Conservation (phyloP, 768 basidiomycete genomes). For the Pleurotus cornucopiae region DNA sequence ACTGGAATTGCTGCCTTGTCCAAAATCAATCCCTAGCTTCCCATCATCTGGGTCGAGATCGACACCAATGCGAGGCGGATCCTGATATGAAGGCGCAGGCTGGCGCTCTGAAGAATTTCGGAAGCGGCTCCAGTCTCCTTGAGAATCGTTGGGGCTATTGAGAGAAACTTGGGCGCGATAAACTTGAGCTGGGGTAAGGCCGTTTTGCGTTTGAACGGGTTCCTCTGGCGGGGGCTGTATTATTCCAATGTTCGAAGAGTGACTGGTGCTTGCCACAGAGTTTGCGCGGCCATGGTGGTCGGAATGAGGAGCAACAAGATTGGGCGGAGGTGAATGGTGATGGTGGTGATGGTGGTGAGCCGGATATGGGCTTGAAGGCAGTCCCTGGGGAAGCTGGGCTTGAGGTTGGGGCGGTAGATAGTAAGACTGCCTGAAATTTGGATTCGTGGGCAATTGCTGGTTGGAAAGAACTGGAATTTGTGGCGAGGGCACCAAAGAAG, state of each 20-base stretch:
- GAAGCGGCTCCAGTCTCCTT: conserved; percentile 23
- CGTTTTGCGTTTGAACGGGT: conserved; percentile 45
- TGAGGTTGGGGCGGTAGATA: conserved; percentile 27
- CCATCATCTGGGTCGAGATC: conserved; percentile 54
- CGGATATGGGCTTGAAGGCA: conserved; percentile 10
- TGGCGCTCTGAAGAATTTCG: conserved; percentile 22
- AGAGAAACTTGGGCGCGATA: conserved; percentile 74
- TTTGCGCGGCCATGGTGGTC: conserved; percentile 36
- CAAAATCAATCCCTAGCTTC: conserved; percentile 56
- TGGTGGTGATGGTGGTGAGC: conserved; percentile 20
- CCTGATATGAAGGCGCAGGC: conserved; percentile 17
- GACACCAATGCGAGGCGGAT: conserved; percentile 32
- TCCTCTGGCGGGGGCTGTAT: conserved; percentile 45
- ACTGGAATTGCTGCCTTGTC: conserved; percentile 25
- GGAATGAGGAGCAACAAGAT: conserved; percentile 19
- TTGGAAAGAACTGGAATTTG: conserved; percentile 14
- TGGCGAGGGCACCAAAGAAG: conserved; percentile 29
- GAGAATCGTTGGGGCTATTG: conserved; percentile 33
- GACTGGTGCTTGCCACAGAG: conserved; percentile 43
- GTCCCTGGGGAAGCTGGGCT: conserved; percentile 10
- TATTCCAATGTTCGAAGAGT: conserved; percentile 30
- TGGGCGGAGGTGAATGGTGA: conserved; percentile 31
- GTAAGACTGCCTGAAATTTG: conserved; percentile 33
- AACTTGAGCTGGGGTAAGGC: conserved; percentile 73
- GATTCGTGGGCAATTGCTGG: conserved; percentile 9